A percentile compares a stretch with the other conserved stretches of the same genome.
Evolutionary conservation across 2,329 filamentous ascomycete genomes (phyloP).

Genomic region (Aspergillus hortae): DNA sequence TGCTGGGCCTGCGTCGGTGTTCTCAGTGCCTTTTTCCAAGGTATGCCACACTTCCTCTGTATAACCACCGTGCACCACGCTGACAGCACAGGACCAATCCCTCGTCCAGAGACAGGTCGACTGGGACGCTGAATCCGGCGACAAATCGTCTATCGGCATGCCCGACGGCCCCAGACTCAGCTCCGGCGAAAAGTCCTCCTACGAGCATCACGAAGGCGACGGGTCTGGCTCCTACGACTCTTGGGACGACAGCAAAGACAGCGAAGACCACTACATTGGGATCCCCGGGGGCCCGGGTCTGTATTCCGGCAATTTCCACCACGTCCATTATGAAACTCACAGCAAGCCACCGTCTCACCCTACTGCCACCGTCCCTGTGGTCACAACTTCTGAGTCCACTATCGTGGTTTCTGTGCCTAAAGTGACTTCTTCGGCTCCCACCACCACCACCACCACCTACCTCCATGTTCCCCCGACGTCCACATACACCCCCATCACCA

Average conservation of each 20-base stretch:
- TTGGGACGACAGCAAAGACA: background rate
- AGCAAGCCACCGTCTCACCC: slow-evolving; percentile 1
- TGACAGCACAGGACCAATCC: slow-evolving; percentile 8
- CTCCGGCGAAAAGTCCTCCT: background rate
- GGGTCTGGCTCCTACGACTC: background rate
- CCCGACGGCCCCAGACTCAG: slow-evolving; percentile 10
- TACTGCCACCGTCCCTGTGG: background rate
- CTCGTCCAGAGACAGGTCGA: slow-evolving; percentile 5
- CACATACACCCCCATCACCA: slow-evolving; percentile 1
- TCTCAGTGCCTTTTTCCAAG: slow-evolving; percentile 25
- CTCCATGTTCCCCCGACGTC: background rate
- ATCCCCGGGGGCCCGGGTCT: slow-evolving; percentile 27
- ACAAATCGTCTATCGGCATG: slow-evolving; percentile 12
- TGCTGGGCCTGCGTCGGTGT: slow-evolving; percentile 23
- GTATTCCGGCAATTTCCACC: slow-evolving; percentile 16
- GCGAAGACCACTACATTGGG: slow-evolving; percentile 1
- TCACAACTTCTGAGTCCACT: background rate
- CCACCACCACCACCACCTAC: background rate
- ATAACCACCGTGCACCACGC: background rate
- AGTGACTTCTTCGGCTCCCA: background rate
- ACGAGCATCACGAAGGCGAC: background rate
- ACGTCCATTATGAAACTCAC: slow-evolving; percentile 14
- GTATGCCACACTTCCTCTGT: slow-evolving; percentile 9
- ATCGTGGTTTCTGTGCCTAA: background rate
- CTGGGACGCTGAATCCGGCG: slow-evolving; percentile 12